Evolutionary conservation across 2,329 filamentous ascomycete genomes (phyloP), one percentile per base, ranked within the genome.

Genomic region (Aureobasidium sp.): DNA sequence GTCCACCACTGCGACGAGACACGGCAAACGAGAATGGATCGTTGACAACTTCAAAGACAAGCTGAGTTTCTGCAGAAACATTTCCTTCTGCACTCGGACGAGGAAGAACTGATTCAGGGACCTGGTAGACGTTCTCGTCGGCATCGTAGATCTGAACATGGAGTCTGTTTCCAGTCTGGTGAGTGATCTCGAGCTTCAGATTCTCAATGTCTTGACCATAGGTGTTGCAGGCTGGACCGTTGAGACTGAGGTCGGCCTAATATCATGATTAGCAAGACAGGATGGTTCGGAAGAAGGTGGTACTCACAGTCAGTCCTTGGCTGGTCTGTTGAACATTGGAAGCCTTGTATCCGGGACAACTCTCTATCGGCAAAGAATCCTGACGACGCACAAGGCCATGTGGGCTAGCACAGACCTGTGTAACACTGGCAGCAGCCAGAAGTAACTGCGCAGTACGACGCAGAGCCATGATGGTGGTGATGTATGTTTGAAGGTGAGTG

Each of bases 101-200:
- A 2, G 85, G 79, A 23, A 92, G 75, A 27, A 90, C 82, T 2
- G 80, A 80, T 37, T 86, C 83, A 13, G 88, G 88, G 1, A 93
- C 82, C 69, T 92, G 88, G 67, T 89, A 93, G 49, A 88, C 86
- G 29, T 84, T 79, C 64, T 86, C 80, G n/a, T 76, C 81, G 6
- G 81, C 78, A 71, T 93, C 89, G 64, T 86, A 83, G 60, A 91
- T 89, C 67, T 87, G 81, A 68, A 91, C 84, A 68, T 90, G 88
- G 3, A 91, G 79, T n/a, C 87, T 84, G 27, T 68, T 62, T 50
- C 83, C 76, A 38, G 79, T 81, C 67, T 87, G 79, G 67, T 86
- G 85, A 64, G 84, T 80, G 17, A 86, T 84, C 8, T 78, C 71
- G 60, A 87, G 73, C 61, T 77, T 83, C 64, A 87, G 71, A 60